phyloP scores from a whole-genome alignment of 179 eudicot species.

The Silene coronaria region DNA sequence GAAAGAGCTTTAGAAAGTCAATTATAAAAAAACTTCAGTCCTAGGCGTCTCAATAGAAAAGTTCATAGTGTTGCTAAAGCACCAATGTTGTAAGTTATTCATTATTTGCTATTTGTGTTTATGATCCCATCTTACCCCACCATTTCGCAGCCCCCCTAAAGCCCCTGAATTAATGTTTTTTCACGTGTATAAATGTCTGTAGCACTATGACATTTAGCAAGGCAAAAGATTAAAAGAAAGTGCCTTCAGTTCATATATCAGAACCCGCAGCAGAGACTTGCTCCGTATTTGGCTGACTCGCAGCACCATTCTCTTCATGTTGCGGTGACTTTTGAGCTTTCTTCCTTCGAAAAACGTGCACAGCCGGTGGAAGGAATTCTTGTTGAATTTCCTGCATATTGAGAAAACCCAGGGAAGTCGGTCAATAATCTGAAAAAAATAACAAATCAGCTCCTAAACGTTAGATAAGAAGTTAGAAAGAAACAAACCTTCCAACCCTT shows the following conservation, averaged over 20 bases:
- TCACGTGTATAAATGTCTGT: too few species aligned
- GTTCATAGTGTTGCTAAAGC: too few species aligned
- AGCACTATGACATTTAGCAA: background rate
- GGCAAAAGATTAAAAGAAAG: constrained; percentile 3
- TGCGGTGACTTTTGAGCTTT: constrained; percentile 36
- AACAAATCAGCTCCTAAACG: background rate
- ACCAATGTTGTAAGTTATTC: too few species aligned
- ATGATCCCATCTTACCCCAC: too few species aligned
- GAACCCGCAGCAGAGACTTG: constrained; percentile 35
- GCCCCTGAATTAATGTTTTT: too few species aligned
- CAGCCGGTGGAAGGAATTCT: constrained; percentile 80
- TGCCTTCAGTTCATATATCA: constrained; percentile 16
- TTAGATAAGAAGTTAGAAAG: background rate
- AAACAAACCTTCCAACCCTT: constrained; percentile 78
- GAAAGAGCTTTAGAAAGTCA: background rate
- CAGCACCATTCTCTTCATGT: constrained; percentile 42
- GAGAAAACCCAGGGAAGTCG: constrained; percentile 7
- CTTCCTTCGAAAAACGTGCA: constrained; percentile 58
- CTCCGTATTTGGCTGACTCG: constrained; percentile 26
- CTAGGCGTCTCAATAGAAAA: too few species aligned
- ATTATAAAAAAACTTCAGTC: too few species aligned
- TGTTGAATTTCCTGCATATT: constrained; percentile 75
- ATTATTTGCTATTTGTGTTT: background rate
- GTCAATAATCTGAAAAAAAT: background rate
- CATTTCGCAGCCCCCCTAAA: too few species aligned